Evolutionary conservation across 164 flowering plant genomes (phyloP).

Genomic region (Berberis thunbergii): DNA sequence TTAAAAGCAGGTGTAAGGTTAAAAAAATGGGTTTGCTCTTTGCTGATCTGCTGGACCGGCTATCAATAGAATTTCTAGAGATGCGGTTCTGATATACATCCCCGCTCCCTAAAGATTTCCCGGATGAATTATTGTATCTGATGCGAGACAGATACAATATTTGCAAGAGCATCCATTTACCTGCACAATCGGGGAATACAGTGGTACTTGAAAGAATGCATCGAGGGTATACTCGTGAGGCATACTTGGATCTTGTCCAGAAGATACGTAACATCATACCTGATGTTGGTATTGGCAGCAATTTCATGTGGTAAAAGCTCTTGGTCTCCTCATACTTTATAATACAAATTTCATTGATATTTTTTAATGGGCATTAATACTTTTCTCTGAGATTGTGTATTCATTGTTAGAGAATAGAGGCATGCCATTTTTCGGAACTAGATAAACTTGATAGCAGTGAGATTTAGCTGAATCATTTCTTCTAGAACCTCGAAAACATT

Average conservation of each 20-base stretch:
- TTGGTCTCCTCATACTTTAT: neutral
- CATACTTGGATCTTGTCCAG: constrained; percentile 83
- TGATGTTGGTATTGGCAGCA: constrained; percentile 84
- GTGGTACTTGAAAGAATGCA: constrained; percentile 87
- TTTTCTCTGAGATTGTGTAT: neutral
- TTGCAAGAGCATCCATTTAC: constrained; percentile 87
- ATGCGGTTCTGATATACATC: constrained; percentile 96
- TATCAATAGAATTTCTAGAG: constrained; percentile 79
- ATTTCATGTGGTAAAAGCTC: constrained; percentile 85
- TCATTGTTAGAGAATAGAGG: too few species aligned
- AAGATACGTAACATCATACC: constrained; percentile 73
- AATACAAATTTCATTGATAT: neutral
- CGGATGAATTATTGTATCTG: constrained; percentile 73
- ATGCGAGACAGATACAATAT: constrained; percentile 85
- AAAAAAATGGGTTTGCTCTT: constrained; percentile 77
- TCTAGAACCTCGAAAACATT: too few species aligned
- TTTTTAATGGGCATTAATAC: neutral
- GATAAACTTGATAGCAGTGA: too few species aligned
- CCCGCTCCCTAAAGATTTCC: constrained; percentile 97
- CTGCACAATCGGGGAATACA: constrained; percentile 88
- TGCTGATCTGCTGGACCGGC: constrained; percentile 77
- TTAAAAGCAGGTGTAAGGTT: constrained; percentile 76
- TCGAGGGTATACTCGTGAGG: constrained; percentile 83
- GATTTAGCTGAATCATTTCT: too few species aligned
- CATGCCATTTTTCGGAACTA: too few species aligned